Base-by-base conservation (phyloP, 345 rosid species). In the Psidium friedrichsthalianum region DNA sequence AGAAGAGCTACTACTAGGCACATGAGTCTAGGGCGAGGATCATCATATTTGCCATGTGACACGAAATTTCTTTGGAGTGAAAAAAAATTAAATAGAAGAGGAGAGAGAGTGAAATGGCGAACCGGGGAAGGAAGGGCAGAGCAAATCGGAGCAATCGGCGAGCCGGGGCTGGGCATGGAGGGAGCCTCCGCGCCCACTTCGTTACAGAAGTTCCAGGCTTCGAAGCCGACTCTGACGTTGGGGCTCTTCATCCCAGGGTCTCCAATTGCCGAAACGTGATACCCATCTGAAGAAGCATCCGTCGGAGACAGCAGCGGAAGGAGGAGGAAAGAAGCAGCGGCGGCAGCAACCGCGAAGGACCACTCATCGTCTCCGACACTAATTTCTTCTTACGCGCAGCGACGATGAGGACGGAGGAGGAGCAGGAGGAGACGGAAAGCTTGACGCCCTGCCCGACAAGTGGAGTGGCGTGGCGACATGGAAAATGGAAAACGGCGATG, bases 141-240 rank as follows among this genome's bases (percentile, higher is more conserved):
- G 55, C 84, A 92, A 88, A 88, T 94, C 92, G 55, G 93, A 84
- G 87, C 93, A 93, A 87, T 94, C 93, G 51, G 95, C 94, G 49
- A 88, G 86, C 86, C 94, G 87, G 69, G 95, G 97, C 94, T 94
- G 56, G 92, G 94, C 90, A 93, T 89, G 13, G 85, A 11, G 57
- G 92, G 94, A 78, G 93, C 95, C 90, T 86, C 25, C 57, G 93
- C 94, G 86, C 95, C 97, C 86, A 91, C 95, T 88, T 94, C 95
- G 86, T 94, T 94, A 87, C 94, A 93, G 85, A 93, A 93, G 76
- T 93, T 93, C 94, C 94, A 94, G 86, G 93, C 92, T 90, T 93
- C 93, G 53, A 93, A 85, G 12, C 90, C 94, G 78, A 94, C 88
- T 87, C 97, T 91, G 55, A 91, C 88, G 86, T 88, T 83, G 86